Percentiles rank a stretch among this genome's conserved stretches.
Evolutionary conservation across 148 eudicot species (phyloP).

Genomic region (Rhododendron vialii): DNA sequence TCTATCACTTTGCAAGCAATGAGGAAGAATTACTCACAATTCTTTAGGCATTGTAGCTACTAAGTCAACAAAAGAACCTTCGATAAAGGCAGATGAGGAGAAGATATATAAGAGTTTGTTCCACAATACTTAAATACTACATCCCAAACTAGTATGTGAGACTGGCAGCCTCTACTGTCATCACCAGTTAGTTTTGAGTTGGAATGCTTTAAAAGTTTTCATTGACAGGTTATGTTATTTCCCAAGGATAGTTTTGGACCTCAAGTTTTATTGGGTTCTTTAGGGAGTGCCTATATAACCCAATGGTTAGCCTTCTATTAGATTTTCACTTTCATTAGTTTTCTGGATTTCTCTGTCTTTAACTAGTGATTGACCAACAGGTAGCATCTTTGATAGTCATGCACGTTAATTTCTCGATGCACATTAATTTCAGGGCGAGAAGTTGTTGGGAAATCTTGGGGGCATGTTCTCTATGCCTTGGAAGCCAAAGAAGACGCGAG

Average conservation of each 20-base stretch:
- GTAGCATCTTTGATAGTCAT: background rate
- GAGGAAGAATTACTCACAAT: background rate
- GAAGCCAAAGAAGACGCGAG: slow-evolving; percentile 74
- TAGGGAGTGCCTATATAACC: background rate
- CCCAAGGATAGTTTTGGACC: background rate
- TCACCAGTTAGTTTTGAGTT: background rate
- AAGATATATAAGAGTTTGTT: background rate
- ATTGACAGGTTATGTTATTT: background rate
- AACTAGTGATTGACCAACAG: background rate
- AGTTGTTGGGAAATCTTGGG: slow-evolving; percentile 72
- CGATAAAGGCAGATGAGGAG: background rate
- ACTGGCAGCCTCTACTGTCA: background rate
- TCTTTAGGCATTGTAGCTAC: background rate
- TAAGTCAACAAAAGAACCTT: background rate
- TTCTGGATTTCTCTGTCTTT: background rate
- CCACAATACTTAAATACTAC: background rate
- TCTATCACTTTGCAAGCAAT: background rate
- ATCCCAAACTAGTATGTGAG: background rate
- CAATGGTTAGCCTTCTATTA: background rate
- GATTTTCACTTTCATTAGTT: background rate
- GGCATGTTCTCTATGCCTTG: slow-evolving; percentile 94
- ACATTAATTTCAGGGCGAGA: slow-evolving; percentile 64
- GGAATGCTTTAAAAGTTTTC: background rate
- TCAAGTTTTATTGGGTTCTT: background rate
- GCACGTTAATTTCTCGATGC: slow-evolving; percentile 1